A percentile compares a stretch with the other conserved stretches of the same genome.
Evolutionary conservation across 2,329 filamentous ascomycete genomes (phyloP).

Genomic region (Cytospora chrysosperma): DNA sequence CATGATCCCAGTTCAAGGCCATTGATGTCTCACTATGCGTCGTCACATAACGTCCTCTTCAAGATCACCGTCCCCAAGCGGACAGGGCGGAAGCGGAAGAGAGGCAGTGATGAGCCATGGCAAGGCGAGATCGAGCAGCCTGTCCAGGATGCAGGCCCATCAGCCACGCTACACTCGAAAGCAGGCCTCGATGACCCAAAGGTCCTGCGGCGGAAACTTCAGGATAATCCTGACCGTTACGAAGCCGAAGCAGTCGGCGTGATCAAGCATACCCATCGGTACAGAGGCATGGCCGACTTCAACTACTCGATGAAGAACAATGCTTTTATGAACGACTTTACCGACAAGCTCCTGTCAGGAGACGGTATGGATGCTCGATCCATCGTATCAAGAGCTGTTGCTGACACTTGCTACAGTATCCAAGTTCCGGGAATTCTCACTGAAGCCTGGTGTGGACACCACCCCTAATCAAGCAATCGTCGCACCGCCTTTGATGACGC

Average conservation of each 20-base stretch:
- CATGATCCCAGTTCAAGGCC: slow-evolving; percentile 78
- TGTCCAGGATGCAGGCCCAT: slow-evolving; percentile 19
- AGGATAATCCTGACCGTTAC: slow-evolving; percentile 69
- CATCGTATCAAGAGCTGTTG: not conserved
- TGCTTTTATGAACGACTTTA: slow-evolving; percentile 68
- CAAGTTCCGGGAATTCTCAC: slow-evolving; percentile 60
- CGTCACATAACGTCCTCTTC: slow-evolving; percentile 80
- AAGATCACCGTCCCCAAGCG: slow-evolving; percentile 84
- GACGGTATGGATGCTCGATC: slow-evolving; percentile 52
- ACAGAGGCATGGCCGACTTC: slow-evolving; percentile 82
- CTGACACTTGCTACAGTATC: slow-evolving; percentile 38
- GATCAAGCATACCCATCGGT: slow-evolving; percentile 80
- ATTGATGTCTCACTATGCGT: slow-evolving; percentile 71
- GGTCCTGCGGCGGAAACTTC: slow-evolving; percentile 60
- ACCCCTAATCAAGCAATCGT: slow-evolving; percentile 67
- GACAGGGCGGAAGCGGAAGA: slow-evolving; percentile 82
- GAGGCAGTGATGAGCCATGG: slow-evolving; percentile 70
- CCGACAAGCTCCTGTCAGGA: slow-evolving; percentile 68
- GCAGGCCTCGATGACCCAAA: slow-evolving; percentile 51
- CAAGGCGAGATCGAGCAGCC: slow-evolving; percentile 42
- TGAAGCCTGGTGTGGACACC: slow-evolving; percentile 61
- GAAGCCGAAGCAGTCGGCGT: slow-evolving; percentile 68
- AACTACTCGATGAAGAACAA: slow-evolving; percentile 72
- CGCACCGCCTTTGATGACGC: slow-evolving; percentile 76
- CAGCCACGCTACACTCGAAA: slow-evolving; percentile 4